Conservation (phyloP, 345 rosid species). For the Aquilaria yunnanensis region DNA sequence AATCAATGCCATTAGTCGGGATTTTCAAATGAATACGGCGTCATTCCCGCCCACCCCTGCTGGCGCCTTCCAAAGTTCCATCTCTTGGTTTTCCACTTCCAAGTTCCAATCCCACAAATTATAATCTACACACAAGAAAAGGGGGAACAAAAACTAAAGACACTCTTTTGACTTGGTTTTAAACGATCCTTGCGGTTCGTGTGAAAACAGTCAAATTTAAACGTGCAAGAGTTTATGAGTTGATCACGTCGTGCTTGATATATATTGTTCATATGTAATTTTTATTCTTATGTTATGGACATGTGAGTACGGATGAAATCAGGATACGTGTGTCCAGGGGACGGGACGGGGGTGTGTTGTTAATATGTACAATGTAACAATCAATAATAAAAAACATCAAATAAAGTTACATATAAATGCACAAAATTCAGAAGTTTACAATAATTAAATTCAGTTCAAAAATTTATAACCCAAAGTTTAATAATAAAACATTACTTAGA, state of each 20-base stretch:
- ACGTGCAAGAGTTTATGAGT: not conserved
- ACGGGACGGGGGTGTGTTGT: not conserved
- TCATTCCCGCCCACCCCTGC: conserved; percentile 18
- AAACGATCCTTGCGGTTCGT: not conserved
- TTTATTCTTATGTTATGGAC: not conserved
- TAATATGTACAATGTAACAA: not conserved
- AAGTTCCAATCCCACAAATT: not conserved
- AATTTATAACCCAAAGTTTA: no score
- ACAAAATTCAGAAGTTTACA: no score
- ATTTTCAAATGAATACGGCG: conserved; percentile 14
- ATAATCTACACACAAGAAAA: not conserved
- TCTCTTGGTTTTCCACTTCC: no score
- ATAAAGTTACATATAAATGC: no score
- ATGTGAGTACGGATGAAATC: not conserved
- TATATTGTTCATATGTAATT: no score
- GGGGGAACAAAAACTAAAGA: not conserved
- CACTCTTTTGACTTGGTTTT: not conserved
- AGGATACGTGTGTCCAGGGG: not conserved
- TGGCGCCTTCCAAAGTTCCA: not conserved
- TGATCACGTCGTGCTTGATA: no score
- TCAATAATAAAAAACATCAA: no score
- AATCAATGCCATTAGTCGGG: not conserved
- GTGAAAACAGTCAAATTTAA: not conserved
- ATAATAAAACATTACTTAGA: no score
- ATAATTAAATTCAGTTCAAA: no score